Evolutionary conservation across 2,329 filamentous ascomycete genomes (phyloP), one percentile per base, ranked within the genome.

Genomic region (Purpureocillium takamizusanense): DNA sequence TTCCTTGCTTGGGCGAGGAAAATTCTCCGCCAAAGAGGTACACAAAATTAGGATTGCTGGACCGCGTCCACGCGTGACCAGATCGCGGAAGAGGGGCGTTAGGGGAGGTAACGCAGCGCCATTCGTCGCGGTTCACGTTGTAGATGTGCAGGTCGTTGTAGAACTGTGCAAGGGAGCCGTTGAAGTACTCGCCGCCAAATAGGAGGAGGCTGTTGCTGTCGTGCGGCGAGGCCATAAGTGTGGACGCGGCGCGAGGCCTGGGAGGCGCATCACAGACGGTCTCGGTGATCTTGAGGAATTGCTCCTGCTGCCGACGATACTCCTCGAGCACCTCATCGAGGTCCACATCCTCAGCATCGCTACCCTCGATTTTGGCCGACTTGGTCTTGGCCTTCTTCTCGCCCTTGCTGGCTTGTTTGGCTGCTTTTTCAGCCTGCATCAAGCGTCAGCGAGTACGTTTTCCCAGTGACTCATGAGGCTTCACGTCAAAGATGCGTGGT

Each of bases 1-100:
- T 97, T 4, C 92, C 92, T 62, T 97, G 92, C 58, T 95, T 97
- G 2, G 92, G 92, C 21, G 83, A 90, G 41, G 86, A 94, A 60
- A 98, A 98, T 63, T 98, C 92, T 44, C 90, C 92, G 46, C 92
- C 92, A 54, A 97, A 97, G 13, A 98, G 67, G 59, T 94, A 98
- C 37, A 97, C 76, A 27, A 84, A 80, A 45, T 83, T 84, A 13
- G 82, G 70, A 61, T 95, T 95, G 35, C 84, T 86, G 41, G 86
- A 88, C 42, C 88, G 77, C 52, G 86, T 94, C 87, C 89, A 95
- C 13, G 92, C 90, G 71, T 97, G 92, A 3, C 92, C 92, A 43
- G 83, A 90, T 43, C 92, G 74, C 11, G 92, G 92, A 28, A 97
- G 70, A 1, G 92, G 92, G 11, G 84, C 84, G 60, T 98, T 98